Conservation (phyloP, 768 basidiomycete genomes). For the Nidularia pulvinata region DNA sequence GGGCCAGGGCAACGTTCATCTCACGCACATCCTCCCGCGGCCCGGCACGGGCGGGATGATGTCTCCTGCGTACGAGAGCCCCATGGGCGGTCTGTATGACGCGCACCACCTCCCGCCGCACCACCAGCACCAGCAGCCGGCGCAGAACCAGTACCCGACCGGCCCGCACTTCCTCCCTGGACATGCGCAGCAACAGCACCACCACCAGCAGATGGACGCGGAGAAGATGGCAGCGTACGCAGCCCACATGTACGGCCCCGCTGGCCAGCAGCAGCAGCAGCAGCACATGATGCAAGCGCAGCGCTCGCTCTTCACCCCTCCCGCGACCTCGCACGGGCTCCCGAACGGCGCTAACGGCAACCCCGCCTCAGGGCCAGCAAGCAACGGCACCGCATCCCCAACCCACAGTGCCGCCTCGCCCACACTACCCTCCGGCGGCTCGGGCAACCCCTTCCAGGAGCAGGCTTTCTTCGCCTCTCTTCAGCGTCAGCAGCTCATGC, state of each 20-base stretch:
- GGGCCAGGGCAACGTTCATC: constrained; percentile 3
- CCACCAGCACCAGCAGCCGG: constrained; percentile 8
- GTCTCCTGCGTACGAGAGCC: constrained; percentile 11
- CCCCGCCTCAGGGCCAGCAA: constrained; percentile 1
- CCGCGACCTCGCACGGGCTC: constrained; percentile 14
- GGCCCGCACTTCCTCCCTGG: constrained; percentile 3
- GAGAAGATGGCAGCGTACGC: constrained; percentile 17
- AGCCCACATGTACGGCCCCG: constrained; percentile 6
- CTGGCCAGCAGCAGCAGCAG: constrained; percentile 3
- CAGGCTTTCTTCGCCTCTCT: neutral
- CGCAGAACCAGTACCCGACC: neutral
- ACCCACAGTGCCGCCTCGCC: neutral
- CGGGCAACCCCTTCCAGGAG: neutral
- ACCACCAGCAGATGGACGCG: constrained; percentile 5
- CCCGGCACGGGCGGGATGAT: constrained; percentile 10
- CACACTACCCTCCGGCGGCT: neutral
- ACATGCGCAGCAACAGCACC: constrained; percentile 8
- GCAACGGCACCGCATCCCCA: neutral
- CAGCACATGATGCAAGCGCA: constrained; percentile 14
- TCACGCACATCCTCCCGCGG: constrained; percentile 12
- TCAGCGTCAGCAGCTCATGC: constrained; percentile 5
- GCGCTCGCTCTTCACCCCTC: constrained; percentile 18
- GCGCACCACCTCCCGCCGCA: constrained; percentile 9
- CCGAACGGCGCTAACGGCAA: neutral
- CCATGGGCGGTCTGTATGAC: constrained; percentile 9